Conservation (phyloP, 257 asterid species). For the Nicotiana tabacum region DNA sequence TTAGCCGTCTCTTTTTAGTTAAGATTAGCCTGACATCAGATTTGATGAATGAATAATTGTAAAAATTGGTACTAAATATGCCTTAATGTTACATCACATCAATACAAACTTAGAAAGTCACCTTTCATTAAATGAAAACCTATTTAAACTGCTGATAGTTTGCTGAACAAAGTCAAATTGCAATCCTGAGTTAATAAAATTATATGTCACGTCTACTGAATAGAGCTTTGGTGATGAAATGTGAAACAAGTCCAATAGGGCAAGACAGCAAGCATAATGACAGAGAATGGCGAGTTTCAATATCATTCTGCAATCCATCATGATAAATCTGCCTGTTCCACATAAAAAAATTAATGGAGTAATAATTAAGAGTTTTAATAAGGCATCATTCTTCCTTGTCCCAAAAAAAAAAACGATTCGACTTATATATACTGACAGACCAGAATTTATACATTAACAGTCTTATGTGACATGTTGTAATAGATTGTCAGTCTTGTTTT, state of each 20-base stretch:
- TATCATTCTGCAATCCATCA: constrained; percentile 56
- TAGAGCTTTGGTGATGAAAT: constrained; percentile 63
- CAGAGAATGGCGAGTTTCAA: constrained; percentile 85
- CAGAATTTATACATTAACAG: too few relatives aligned
- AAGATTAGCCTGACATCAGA: too few relatives aligned
- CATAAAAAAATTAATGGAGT: background rate
- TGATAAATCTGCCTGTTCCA: constrained; percentile 64
- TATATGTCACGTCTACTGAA: constrained; percentile 19
- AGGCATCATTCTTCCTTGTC: too few relatives aligned
- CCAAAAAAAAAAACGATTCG: too few relatives aligned
- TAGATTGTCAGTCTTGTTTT: too few relatives aligned
- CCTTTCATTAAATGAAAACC: background rate
- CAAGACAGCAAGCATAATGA: constrained; percentile 69
- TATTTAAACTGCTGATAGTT: background rate
- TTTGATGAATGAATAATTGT: too few relatives aligned
- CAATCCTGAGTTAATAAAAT: constrained; percentile 7
- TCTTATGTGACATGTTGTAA: background rate
- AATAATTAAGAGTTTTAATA: background rate
- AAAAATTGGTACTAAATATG: too few relatives aligned
- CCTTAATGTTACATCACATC: background rate
- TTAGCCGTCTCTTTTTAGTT: too few relatives aligned
- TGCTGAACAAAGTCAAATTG: background rate
- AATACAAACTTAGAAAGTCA: background rate
- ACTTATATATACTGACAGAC: too few relatives aligned
- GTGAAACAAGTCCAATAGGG: constrained; percentile 68